These are phyloP conservation scores for Daldinia concentrica DNA, from an alignment of 495 filamentous ascomycete species.

Conservation along the genomic window DNA sequence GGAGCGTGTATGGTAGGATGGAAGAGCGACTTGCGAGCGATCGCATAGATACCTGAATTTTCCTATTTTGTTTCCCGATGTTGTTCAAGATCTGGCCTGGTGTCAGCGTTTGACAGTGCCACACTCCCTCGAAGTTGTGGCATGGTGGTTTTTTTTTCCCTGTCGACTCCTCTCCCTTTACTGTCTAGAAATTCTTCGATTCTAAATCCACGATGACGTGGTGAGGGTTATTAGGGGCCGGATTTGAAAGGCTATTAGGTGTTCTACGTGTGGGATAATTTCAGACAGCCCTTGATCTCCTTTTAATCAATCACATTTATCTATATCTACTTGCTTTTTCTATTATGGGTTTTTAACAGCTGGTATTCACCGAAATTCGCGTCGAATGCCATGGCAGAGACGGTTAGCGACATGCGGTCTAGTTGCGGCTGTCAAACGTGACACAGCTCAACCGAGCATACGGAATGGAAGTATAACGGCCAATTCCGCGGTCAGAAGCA, in stretches of 20 bases:
- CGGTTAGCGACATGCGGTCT: slow-evolving; percentile 38
- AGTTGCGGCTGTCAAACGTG: slow-evolving; percentile 40
- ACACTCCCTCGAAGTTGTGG: slow-evolving; percentile 11
- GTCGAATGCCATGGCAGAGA: slow-evolving; percentile 36
- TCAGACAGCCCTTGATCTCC: slow-evolving; percentile 36
- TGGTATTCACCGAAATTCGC: slow-evolving; percentile 36
- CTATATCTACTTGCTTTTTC: not conserved
- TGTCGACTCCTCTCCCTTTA: slow-evolving; percentile 1
- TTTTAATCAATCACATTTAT: slow-evolving; percentile 20
- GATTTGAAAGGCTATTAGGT: slow-evolving; percentile 16
- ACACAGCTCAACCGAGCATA: slow-evolving; percentile 38
- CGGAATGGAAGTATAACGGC: slow-evolving; percentile 38
- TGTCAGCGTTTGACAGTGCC: slow-evolving; percentile 19
- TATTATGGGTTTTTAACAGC: slow-evolving; percentile 3
- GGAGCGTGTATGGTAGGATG: slow-evolving; percentile 9
- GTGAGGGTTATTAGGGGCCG: slow-evolving; percentile 7
- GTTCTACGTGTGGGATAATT: slow-evolving; percentile 19
- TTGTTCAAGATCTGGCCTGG: slow-evolving; percentile 32
- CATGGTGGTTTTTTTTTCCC: slow-evolving; percentile 1
- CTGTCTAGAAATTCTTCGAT: slow-evolving; percentile 18
- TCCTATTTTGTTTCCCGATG: slow-evolving; percentile 17
- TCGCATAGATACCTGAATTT: slow-evolving; percentile 41
- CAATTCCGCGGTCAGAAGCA: slow-evolving; percentile 42
- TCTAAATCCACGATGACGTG: slow-evolving; percentile 13
- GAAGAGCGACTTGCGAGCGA: slow-evolving; percentile 40